A percentile compares a stretch with the other conserved stretches of the same genome.
These are phyloP conservation scores for Hericium erinaceus DNA, from an alignment of 768 basidiomycete species.

Conservation along the genomic window DNA sequence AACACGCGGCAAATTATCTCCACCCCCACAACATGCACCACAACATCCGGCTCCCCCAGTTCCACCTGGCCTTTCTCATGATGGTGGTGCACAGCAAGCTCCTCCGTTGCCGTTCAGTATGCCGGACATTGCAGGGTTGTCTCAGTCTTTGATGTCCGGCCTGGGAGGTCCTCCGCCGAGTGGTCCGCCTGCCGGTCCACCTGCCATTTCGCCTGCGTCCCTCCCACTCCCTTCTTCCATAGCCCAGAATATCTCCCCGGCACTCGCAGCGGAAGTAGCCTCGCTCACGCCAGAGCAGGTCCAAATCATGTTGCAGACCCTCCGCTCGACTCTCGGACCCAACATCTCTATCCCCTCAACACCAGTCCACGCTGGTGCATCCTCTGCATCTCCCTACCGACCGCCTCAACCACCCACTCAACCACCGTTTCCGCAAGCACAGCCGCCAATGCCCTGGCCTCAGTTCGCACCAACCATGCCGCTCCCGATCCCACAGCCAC, in stretches of 20 bases:
- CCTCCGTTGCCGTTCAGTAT: no score
- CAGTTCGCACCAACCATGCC: background rate
- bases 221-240: constrained; percentile 21
- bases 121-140: no score
- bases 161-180: background rate
- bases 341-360: background rate
- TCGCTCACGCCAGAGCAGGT: constrained; percentile 71
- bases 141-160: no score
- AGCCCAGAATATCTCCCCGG: constrained; percentile 33
- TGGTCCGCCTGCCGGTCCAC: constrained; percentile 2
- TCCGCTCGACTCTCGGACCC: constrained; percentile 32
- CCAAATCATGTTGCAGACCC: constrained; percentile 52
- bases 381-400: background rate
- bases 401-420: background rate
- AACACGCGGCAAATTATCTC: constrained; percentile 66
- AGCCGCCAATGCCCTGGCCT: background rate
- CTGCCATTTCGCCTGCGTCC: constrained; percentile 15
- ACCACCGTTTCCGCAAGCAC: background rate
- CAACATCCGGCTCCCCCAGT: no score
- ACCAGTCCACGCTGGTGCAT: background rate
- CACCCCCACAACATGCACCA: constrained; percentile 6
- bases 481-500: background rate
- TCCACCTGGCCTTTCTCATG: no score
- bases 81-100: no score
- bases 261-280: constrained; percentile 63